Percentiles rank a stretch among this genome's conserved stretches.
These are phyloP conservation scores for Candida hispaniensis DNA, from an alignment of 805 yeast genomes.

Conservation along the genomic window DNA sequence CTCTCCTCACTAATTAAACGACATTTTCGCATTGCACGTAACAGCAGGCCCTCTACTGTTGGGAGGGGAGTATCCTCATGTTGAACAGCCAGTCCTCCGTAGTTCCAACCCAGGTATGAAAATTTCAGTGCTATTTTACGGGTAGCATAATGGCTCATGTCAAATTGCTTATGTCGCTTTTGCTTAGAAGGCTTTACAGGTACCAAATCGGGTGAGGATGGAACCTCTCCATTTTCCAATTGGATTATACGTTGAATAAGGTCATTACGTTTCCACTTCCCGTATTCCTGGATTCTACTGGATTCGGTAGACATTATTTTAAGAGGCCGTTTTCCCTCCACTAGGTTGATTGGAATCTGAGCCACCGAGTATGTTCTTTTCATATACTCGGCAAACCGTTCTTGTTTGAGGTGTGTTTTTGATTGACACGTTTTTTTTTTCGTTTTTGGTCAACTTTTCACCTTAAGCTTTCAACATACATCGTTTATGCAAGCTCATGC, in stretches of 20 bases:
- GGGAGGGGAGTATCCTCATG: constrained; percentile 58
- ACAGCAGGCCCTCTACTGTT: constrained; percentile 70
- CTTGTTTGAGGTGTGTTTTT: too few species aligned
- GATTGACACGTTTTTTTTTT: too few species aligned
- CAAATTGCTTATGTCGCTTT: constrained; percentile 41
- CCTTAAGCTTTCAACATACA: too few species aligned
- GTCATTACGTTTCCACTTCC: constrained; percentile 54
- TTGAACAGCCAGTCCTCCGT: constrained; percentile 82
- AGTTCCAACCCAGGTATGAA: constrained; percentile 86
- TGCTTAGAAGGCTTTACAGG: constrained; percentile 16
- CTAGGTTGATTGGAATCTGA: too few species aligned
- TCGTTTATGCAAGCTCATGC: too few species aligned
- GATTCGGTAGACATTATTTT: too few species aligned
- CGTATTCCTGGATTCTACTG: constrained; percentile 32
- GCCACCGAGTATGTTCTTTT: too few species aligned
- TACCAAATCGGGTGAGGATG: not conserved
- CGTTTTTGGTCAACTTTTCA: too few species aligned
- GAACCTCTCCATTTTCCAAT: constrained; percentile 36
- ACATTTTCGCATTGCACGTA: constrained; percentile 52
- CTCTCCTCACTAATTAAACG: constrained; percentile 4
- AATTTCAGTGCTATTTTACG: constrained; percentile 72
- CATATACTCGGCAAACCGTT: too few species aligned
- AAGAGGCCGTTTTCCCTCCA: too few species aligned
- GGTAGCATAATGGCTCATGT: constrained; percentile 49
- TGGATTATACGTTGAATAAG: constrained; percentile 46